These are phyloP conservation scores for Mycena citricolor DNA, from an alignment of 1,284 basidiomycete genomes.

Conservation along the genomic window DNA sequence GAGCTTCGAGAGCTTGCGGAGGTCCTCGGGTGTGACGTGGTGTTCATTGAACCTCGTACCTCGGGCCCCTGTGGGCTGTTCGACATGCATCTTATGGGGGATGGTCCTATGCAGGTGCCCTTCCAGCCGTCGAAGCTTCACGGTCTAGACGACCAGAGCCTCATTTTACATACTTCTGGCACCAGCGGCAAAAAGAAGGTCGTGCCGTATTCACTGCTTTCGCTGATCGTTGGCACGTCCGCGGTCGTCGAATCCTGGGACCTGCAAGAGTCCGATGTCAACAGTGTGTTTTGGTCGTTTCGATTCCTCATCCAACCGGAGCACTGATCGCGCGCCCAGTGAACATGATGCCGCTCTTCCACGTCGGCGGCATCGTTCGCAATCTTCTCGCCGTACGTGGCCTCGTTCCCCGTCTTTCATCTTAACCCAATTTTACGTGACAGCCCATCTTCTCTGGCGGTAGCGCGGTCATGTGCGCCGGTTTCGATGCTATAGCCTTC, in stretches of 20 bases:
- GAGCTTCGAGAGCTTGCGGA: slow-evolving; percentile 33
- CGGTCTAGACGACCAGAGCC: slow-evolving; percentile 46
- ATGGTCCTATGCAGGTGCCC: slow-evolving; percentile 18
- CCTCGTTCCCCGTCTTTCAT: neutral
- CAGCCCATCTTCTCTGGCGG: slow-evolving; percentile 55
- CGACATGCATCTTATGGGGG: slow-evolving; percentile 36
- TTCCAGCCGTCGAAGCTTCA: slow-evolving; percentile 33
- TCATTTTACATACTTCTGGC: slow-evolving; percentile 63
- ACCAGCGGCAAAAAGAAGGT: slow-evolving; percentile 65
- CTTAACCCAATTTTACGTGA: neutral
- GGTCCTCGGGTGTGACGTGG: slow-evolving; percentile 32
- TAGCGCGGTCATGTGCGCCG: slow-evolving; percentile 56
- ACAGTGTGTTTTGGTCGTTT: slow-evolving; percentile 34
- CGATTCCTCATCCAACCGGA: neutral
- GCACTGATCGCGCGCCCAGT: slow-evolving; percentile 28
- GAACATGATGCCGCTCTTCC: slow-evolving; percentile 72
- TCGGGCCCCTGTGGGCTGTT: slow-evolving; percentile 41
- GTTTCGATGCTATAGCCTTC: slow-evolving; percentile 59
- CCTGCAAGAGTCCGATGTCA: slow-evolving; percentile 44
- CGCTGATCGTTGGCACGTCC: slow-evolving; percentile 58
- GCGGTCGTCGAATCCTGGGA: slow-evolving; percentile 60
- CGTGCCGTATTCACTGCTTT: slow-evolving; percentile 59
- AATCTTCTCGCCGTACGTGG: slow-evolving; percentile 49
- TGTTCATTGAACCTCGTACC: slow-evolving; percentile 34
- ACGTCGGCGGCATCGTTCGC: slow-evolving; percentile 64